Evolutionary conservation across 2,329 filamentous ascomycete species (phyloP).

Genomic region (Periconia digitata): DNA sequence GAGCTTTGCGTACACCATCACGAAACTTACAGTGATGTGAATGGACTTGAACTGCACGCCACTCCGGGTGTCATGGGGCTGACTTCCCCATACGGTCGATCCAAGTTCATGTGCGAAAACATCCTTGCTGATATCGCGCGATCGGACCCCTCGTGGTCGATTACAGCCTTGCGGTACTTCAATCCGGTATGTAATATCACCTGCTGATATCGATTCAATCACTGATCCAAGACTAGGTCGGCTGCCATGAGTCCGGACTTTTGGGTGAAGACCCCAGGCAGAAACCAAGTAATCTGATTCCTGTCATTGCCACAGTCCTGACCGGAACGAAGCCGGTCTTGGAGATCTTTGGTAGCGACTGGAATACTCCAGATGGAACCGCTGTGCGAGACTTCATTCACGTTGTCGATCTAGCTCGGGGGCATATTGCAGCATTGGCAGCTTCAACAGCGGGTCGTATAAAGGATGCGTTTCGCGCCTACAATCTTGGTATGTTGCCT

Average conservation of each 20-base stretch:
- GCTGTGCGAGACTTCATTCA: constrained; percentile 70
- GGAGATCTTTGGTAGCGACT: constrained; percentile 66
- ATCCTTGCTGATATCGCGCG: constrained; percentile 64
- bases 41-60: constrained; percentile 47
- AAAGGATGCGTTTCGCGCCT: constrained; percentile 40
- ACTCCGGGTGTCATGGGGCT: constrained; percentile 58
- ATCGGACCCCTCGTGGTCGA: constrained; percentile 63
- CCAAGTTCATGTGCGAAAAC: constrained; percentile 69
- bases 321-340: constrained; percentile 56
- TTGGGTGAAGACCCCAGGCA: constrained; percentile 66
- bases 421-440: constrained; percentile 62
- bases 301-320: constrained; percentile 64
- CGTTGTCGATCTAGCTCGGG: constrained; percentile 65
- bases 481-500: constrained; percentile 41
- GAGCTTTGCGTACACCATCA: constrained; percentile 57
- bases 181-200: constrained; percentile 53
- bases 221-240: constrained; percentile 45
- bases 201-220: not conserved
- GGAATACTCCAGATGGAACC: constrained; percentile 66
- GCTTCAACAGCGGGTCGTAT: constrained; percentile 36
- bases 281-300: constrained; percentile 65
- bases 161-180: constrained; percentile 67
- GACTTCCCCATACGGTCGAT: constrained; percentile 66
- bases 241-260: constrained; percentile 64
- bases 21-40: constrained; percentile 48